Percentiles rank a stretch among this genome's conserved stretches.
phyloP scores from a whole-genome alignment of 768 basidiomycete genomes.

The Boletus patriciae region DNA sequence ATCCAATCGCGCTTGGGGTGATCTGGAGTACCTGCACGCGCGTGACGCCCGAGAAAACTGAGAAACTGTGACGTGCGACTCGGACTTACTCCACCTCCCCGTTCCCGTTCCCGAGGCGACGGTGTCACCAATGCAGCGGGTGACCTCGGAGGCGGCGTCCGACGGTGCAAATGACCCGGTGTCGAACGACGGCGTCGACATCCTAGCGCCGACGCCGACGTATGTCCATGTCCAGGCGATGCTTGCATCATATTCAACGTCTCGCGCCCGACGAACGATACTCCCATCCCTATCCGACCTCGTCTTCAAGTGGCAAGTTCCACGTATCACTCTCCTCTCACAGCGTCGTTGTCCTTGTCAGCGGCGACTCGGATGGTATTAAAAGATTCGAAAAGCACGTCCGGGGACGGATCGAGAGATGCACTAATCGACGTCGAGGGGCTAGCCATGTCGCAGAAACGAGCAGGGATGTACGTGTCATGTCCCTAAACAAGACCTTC shows the following conservation, averaged over 20 bases:
- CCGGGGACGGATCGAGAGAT: slow-evolving; percentile 5
- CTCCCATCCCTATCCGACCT: slow-evolving; percentile 21
- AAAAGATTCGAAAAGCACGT: background rate
- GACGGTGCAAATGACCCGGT: slow-evolving; percentile 31
- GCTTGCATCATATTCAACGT: slow-evolving; percentile 62
- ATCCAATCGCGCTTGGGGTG: slow-evolving; percentile 48
- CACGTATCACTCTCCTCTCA: background rate
- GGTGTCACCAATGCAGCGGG: slow-evolving; percentile 35
- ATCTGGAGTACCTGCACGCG: slow-evolving; percentile 47
- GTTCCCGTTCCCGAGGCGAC: slow-evolving; percentile 24
- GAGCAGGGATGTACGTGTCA: too few species aligned
- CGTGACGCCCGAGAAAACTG: slow-evolving; percentile 57
- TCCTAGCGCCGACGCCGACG: slow-evolving; percentile 35
- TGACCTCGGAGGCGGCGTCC: slow-evolving; percentile 44
- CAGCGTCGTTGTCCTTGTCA: slow-evolving; percentile 1
- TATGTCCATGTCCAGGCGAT: slow-evolving; percentile 4
- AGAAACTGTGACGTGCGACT: slow-evolving; percentile 50
- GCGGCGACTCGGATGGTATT: background rate
- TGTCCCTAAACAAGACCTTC: too few species aligned
- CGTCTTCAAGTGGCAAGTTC: slow-evolving; percentile 2
- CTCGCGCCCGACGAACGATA: slow-evolving; percentile 56
- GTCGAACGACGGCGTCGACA: slow-evolving; percentile 66
- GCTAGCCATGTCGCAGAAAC: too few species aligned
- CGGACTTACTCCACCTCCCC: slow-evolving; percentile 29
- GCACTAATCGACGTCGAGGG: too few species aligned